Evolutionary conservation across 73 alveolate genomes (phyloP).

Genomic region (Breviolum minutum): DNA sequence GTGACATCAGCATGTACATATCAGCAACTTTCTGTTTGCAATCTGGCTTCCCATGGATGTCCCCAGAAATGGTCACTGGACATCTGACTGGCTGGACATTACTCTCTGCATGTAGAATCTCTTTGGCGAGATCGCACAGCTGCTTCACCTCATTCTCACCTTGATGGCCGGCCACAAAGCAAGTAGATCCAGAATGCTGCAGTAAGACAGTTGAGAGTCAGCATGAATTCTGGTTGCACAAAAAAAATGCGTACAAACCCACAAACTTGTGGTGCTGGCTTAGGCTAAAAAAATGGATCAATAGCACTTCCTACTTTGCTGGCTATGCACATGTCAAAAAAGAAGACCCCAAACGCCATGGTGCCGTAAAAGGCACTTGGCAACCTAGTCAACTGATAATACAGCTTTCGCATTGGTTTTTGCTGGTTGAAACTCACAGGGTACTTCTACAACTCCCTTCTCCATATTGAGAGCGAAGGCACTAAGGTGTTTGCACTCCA

Average conservation of each 20-base stretch:
- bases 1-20: too few species aligned
- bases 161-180: neutral
- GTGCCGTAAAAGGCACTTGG: too few species aligned
- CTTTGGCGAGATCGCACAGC: constrained; percentile 99
- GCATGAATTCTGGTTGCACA: neutral
- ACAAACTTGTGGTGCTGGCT: neutral
- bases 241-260: neutral
- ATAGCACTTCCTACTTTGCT: neutral
- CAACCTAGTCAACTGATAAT: too few species aligned
- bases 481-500: constrained; percentile 96
- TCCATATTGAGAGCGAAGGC: neutral
- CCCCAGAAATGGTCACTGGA: constrained; percentile 97
- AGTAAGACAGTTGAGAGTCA: neutral
- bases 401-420: neutral
- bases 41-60: constrained; percentile 97
- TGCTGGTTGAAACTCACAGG: neutral
- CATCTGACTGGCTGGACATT: constrained; percentile 97
- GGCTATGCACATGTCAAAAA: neutral
- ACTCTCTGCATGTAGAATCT: constrained; percentile 97
- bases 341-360: too few species aligned
- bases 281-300: neutral
- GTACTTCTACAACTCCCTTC: neutral
- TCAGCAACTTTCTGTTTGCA: too few species aligned
- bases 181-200: neutral
- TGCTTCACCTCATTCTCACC: constrained; percentile 98